Evolutionary conservation across 345 rosid species (phyloP).

Genomic region (Populus simonii): DNA sequence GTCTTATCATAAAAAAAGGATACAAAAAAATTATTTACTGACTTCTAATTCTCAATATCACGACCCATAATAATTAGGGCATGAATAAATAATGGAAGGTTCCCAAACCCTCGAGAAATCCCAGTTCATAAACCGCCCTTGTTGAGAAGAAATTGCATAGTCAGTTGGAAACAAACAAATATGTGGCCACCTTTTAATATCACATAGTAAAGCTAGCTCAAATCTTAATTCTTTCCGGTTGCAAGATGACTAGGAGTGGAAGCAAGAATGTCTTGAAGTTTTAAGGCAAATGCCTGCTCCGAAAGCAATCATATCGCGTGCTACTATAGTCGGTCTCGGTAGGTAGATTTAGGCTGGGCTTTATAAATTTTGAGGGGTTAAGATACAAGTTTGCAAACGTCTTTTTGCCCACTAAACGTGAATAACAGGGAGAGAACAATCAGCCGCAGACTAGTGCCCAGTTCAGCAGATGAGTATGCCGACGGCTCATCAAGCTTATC

Average conservation of each 20-base stretch:
- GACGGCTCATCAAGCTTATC: neutral
- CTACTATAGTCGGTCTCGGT: neutral
- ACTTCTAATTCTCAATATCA: neutral
- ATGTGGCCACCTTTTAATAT: neutral
- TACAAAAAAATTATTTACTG: neutral
- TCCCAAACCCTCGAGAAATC: neutral
- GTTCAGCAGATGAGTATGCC: neutral
- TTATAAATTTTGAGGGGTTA: neutral
- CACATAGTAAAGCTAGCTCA: neutral
- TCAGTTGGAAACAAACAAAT: neutral
- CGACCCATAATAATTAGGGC: neutral
- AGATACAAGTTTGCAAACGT: neutral
- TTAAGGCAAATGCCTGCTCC: neutral
- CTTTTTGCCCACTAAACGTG: neutral
- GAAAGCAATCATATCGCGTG: neutral
- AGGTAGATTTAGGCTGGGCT: neutral
- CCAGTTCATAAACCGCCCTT: neutral
- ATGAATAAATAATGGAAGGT: neutral
- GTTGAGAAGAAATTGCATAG: neutral
- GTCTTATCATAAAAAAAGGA: no score
- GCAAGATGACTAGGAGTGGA: conserved; percentile 22
- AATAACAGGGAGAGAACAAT: neutral
- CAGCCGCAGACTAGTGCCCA: neutral
- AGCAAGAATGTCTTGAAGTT: conserved; percentile 10
- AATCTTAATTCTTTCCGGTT: neutral